Conservation (phyloP, 305 asterid species). For the Fraxinus albicans region DNA sequence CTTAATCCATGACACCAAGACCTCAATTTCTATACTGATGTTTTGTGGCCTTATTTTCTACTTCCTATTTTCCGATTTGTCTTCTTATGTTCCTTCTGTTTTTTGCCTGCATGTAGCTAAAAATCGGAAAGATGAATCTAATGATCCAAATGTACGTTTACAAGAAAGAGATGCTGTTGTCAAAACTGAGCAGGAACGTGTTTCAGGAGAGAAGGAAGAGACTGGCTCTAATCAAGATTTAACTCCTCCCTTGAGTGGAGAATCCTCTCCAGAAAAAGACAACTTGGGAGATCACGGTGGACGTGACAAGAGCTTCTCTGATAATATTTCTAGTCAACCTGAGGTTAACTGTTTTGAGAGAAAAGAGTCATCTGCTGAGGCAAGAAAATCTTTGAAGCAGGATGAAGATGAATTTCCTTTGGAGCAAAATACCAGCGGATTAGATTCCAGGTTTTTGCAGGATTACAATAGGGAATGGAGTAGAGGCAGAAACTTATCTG, state of each 20-base stretch:
- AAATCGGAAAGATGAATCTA: conserved; percentile 32
- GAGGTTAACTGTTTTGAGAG: conserved; percentile 28
- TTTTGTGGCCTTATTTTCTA: neutral
- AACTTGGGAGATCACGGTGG: conserved; percentile 23
- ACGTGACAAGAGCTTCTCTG: conserved; percentile 37
- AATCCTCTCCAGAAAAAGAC: conserved; percentile 25
- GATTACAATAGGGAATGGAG: conserved; percentile 23
- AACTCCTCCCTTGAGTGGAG: conserved; percentile 20
- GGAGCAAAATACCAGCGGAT: conserved; percentile 6
- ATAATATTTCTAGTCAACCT: conserved; percentile 39
- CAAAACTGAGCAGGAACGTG: conserved; percentile 21
- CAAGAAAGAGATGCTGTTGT: conserved; percentile 29
- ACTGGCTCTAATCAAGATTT: conserved; percentile 34
- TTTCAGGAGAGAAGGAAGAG: conserved; percentile 32
- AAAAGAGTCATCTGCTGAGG: conserved; percentile 35
- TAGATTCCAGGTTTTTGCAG: neutral
- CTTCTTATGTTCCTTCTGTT: neutral
- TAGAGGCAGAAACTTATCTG: conserved; percentile 25
- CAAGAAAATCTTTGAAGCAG: conserved; percentile 11
- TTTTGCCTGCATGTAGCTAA: conserved; percentile 49
- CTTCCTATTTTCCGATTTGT: neutral
- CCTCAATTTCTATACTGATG: neutral
- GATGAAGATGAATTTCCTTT: neutral
- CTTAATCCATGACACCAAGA: neutral
- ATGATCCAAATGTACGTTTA: conserved; percentile 18